Evolutionary conservation across 2,329 filamentous ascomycete genomes (phyloP).

Genomic region (Trichothecium sympodiale): DNA sequence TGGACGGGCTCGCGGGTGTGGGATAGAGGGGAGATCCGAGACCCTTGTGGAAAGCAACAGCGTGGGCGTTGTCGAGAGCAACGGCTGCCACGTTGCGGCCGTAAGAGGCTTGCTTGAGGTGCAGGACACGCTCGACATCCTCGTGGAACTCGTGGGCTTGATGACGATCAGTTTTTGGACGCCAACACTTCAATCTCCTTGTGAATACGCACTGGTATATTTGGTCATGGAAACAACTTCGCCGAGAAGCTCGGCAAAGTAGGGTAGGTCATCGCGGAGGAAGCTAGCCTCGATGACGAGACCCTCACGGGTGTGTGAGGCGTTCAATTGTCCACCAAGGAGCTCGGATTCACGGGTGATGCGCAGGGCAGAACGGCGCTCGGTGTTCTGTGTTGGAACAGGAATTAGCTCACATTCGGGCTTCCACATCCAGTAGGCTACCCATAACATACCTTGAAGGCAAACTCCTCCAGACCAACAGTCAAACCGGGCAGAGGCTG

Average conservation of each 20-base stretch:
- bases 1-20: slow-evolving; percentile 57
- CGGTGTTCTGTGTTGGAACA: slow-evolving; percentile 55
- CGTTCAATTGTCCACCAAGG: slow-evolving; percentile 77
- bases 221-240: slow-evolving; percentile 85
- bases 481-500: slow-evolving; percentile 83
- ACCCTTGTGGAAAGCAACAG: slow-evolving; percentile 83
- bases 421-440: neutral
- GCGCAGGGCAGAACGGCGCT: slow-evolving; percentile 78
- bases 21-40: slow-evolving; percentile 73
- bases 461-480: slow-evolving; percentile 85
- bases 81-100: slow-evolving; percentile 51
- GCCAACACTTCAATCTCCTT: neutral
- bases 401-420: slow-evolving; percentile 34
- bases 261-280: slow-evolving; percentile 88
- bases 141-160: slow-evolving; percentile 84
- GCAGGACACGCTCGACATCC: slow-evolving; percentile 68
- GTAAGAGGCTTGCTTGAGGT: slow-evolving; percentile 65
- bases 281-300: slow-evolving; percentile 90
- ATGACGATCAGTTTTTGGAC: slow-evolving; percentile 7
- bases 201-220: slow-evolving; percentile 53
- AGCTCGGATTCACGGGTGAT: slow-evolving; percentile 94
- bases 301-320: slow-evolving; percentile 88
- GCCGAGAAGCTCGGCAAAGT: slow-evolving; percentile 90
- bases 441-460: slow-evolving; percentile 66
- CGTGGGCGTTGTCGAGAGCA: slow-evolving; percentile 78